Percentiles rank a stretch among this genome's conserved stretches.
Evolutionary conservation across 768 basidiomycete genomes (phyloP).

Genomic region (Termitomyces heimii): DNA sequence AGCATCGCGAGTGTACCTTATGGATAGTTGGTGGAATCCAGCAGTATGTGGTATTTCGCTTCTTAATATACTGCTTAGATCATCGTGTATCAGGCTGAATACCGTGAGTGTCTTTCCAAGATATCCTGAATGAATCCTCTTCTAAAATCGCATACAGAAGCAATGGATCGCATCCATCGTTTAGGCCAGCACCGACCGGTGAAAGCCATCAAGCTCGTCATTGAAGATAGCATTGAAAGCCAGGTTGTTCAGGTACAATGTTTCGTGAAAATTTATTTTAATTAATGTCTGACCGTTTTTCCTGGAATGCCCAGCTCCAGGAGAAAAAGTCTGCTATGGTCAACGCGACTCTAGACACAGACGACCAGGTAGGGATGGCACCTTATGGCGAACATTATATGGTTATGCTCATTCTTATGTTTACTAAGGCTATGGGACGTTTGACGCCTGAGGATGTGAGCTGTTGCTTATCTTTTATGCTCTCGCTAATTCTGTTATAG

Average conservation of each 20-base stretch:
- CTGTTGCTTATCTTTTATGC: not conserved
- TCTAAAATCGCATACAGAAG: conserved; percentile 46
- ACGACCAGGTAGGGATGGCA: conserved; percentile 57
- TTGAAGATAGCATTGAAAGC: conserved; percentile 95
- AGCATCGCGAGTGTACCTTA: conserved; percentile 90
- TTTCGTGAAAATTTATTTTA: not conserved
- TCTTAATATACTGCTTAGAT: not conserved
- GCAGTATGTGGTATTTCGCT: conserved; percentile 47
- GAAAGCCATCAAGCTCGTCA: conserved; percentile 86
- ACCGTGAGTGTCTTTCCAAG: conserved; percentile 44
- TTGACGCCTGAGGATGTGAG: conserved; percentile 80
- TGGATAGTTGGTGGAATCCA: conserved; percentile 99
- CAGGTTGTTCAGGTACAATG: conserved; percentile 76
- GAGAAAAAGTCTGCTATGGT: conserved; percentile 98
- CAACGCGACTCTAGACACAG: conserved; percentile 76
- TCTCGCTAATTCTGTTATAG: conserved; percentile 23
- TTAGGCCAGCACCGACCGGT: conserved; percentile 94
- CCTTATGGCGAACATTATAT: not conserved
- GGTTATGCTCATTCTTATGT: conserved; percentile 9
- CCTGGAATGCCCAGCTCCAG: conserved; percentile 51
- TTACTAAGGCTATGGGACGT: conserved; percentile 77
- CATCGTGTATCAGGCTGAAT: conserved; percentile 52
- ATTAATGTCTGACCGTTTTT: not conserved
- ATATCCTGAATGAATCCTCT: not conserved
- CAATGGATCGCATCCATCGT: conserved; percentile 96